These are phyloP conservation scores for Trypanosoma grayi DNA, from an alignment of 208 protist genomes.

Conservation along the genomic window DNA sequence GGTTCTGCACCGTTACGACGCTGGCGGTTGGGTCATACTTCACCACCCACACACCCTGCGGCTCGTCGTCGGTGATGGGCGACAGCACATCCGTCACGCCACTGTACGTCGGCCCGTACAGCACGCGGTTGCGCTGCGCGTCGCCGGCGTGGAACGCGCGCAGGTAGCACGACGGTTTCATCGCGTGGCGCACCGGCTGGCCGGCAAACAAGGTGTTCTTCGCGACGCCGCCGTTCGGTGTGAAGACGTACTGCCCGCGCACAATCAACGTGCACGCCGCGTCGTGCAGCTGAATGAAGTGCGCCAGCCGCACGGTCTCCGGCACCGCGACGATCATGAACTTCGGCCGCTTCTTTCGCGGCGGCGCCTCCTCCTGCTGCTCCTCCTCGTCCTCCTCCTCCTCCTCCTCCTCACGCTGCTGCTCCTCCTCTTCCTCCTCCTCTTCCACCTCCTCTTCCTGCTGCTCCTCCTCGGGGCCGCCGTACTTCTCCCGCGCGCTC, in stretches of 20 bases:
- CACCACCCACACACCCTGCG: constrained; percentile 80
- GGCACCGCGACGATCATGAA: constrained; percentile 77
- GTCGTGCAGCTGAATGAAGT: constrained; percentile 86
- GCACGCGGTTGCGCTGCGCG: constrained; percentile 40
- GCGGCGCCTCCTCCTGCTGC: constrained; percentile 24
- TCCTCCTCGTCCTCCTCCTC: constrained; percentile 33
- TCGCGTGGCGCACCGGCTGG: constrained; percentile 68
- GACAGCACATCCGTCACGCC: constrained; percentile 72
- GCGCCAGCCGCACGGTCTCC: constrained; percentile 73
- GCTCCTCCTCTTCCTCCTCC: constrained; percentile 49
- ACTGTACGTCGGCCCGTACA: constrained; percentile 87
- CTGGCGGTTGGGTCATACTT: constrained; percentile 82
- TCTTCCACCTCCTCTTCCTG: constrained; percentile 40
- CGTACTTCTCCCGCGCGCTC: constrained; percentile 45
- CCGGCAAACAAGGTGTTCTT: constrained; percentile 76
- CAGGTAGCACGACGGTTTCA: constrained; percentile 83
- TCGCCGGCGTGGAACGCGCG: constrained; percentile 48
- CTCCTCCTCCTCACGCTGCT: constrained; percentile 44
- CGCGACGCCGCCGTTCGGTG: constrained; percentile 23
- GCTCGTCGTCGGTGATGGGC: constrained; percentile 86
- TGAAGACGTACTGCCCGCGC: constrained; percentile 63
- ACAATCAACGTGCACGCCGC: constrained; percentile 68
- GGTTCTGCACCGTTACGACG: constrained; percentile 81
- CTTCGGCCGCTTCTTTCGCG: constrained; percentile 58
- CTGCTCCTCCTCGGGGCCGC: constrained; percentile 15